Base-by-base conservation (phyloP, 441 rosid genomes). In the Corymbia calophylla region DNA sequence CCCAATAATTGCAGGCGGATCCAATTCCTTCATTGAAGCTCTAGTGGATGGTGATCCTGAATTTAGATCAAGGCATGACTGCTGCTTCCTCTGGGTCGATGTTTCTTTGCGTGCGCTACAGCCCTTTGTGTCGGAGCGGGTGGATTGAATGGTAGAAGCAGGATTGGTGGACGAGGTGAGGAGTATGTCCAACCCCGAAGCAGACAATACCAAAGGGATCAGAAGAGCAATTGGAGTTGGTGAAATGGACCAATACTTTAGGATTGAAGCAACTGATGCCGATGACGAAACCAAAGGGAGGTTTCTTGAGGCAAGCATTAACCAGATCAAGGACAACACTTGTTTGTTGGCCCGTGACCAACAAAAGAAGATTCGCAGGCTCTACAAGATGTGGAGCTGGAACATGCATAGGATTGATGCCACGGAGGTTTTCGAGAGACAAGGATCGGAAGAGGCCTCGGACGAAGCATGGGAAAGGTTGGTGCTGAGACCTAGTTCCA, bases 401-500 rank as follows among this genome's bases (percentile, higher is more conserved):
- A 86, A 55, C 51, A 86, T 86, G 88, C 88, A 86, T 47, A 55
- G 88, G 49, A 86, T 86, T 25, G 88, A 86, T 53, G 88, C 88
- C 68, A 86, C 88, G 25, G 88, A 86, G 62, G 88, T 86, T 60
- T 86, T 86, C 31, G 64, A 53, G 64, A 53, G 48, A 25, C 88
- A 49, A 55, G 88, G 68, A 17, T 53, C 60, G 68, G 55, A 86
- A 39, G 88, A n/a, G 68, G 62, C 31, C 51, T 49, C 84, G 5
- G 51, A 23, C 5, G 84, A 73, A 39, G 51, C 94, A 4, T 97
- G 99, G 99, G 96, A 96, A 77, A 92, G 90, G 60, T 56, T 51
- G 3, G 99, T 97, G 91, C 94, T 92, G 29, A 92, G 93, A 25
- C 97, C 99, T 4, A 90, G 97, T 88, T 58, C 92, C 44, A 77